These are phyloP conservation scores for Penicillium turbatum DNA, from an alignment of 495 filamentous ascomycete genomes.

Conservation along the genomic window DNA sequence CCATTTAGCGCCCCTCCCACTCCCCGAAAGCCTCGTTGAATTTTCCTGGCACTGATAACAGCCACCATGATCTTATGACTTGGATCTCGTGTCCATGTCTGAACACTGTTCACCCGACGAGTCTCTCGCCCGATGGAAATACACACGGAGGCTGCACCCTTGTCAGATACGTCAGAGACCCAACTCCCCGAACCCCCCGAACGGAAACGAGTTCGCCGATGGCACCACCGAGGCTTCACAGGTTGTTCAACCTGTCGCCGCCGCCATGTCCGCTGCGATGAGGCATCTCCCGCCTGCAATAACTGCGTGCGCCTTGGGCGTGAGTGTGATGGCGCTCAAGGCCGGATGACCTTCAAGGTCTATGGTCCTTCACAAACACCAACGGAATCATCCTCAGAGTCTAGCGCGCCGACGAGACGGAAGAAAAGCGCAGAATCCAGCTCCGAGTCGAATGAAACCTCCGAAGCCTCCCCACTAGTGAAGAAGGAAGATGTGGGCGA, in stretches of 20 bases:
- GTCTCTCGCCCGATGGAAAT: conserved; percentile 28
- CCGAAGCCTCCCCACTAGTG: conserved; percentile 12
- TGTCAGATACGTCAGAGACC: conserved; percentile 16
- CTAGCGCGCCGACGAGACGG: conserved; percentile 18
- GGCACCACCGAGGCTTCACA: conserved; percentile 41
- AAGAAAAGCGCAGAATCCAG: conserved; percentile 14
- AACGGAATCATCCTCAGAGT: conserved; percentile 4
- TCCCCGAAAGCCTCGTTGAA: not conserved
- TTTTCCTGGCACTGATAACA: not conserved
- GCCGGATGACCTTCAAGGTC: conserved; percentile 42
- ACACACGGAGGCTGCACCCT: conserved; percentile 25
- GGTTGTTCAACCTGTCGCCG: conserved; percentile 40
- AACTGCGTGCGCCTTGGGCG: conserved; percentile 38
- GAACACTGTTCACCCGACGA: conserved; percentile 10
- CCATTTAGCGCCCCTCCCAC: conserved; percentile 3
- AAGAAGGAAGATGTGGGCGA: conserved; percentile 14
- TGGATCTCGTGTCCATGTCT: conserved; percentile 24
- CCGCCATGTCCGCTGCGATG: conserved; percentile 45
- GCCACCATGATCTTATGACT: not conserved
- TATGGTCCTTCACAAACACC: conserved; percentile 31
- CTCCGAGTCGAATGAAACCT: conserved; percentile 11
- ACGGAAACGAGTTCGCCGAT: conserved; percentile 41
- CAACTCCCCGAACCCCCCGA: conserved; percentile 24
- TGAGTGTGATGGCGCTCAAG: conserved; percentile 40
- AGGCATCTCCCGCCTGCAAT: conserved; percentile 39